Evolutionary conservation across 2,329 filamentous ascomycete genomes (phyloP), one percentile per base, ranked within the genome.

Genomic region (Aspergillus vadensis): DNA sequence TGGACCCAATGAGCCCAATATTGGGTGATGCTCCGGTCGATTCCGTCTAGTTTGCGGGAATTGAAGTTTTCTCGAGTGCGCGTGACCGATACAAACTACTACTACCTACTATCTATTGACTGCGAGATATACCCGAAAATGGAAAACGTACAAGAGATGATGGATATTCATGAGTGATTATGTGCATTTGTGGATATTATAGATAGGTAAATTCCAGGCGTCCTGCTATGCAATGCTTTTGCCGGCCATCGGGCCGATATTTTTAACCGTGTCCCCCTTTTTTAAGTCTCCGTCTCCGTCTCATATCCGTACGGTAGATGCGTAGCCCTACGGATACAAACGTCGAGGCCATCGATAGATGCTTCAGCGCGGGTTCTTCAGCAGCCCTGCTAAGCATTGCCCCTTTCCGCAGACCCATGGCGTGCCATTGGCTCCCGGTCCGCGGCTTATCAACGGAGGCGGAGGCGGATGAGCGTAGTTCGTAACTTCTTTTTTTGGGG

Each of bases 401-500:
- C 41, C 41, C 41, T 44, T 44, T 19, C 41, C 19, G 41, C 41
- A 23, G 41, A 44, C 17, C 41, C 41, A 44, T 44, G 41, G 41
- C 41, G 17, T 23, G 19, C 19, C 41, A 44, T 44, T 44, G 19
- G 41, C 41, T 21, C 19, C 41, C 10, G 12, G 50, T 39, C 17
- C 10, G 30, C 27, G 27, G 49, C 15, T 38, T 38, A 39, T 52
- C 17, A 32, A 30, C 21, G 25, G 44, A 49, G 23, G 23, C 17
- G 14, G 52, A 44, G 52, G 52, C 38, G 38, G 52, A 55, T 23
- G 38, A 32, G 39, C 19, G 38, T 49, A 55, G 23, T 39, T 55
- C 53, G 43, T 55, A 39, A 55, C 27, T 55, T 44, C 41, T 44
- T 55, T 43, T 55, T 17, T 55, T n/a, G 53, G 39, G 53, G 41